Conservation (phyloP, 257 asterid genomes). For the Penstemon davidsonii region DNA sequence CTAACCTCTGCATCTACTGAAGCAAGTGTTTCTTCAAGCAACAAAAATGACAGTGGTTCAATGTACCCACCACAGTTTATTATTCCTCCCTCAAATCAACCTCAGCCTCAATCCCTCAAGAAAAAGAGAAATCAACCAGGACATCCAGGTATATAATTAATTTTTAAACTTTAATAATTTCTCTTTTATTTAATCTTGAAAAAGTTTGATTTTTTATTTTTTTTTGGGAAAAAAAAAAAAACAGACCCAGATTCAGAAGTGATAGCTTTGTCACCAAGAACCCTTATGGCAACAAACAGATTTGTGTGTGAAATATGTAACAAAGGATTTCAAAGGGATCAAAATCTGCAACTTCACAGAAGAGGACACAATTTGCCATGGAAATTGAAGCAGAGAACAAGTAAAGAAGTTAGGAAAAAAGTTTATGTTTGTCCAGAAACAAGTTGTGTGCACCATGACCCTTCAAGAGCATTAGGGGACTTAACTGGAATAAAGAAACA, state of each 20-base stretch:
- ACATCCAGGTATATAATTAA: slow-evolving; percentile 64
- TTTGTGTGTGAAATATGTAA: slow-evolving; percentile 85
- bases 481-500: slow-evolving; percentile 94
- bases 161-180: too few species aligned
- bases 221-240: background rate
- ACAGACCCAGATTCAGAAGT: slow-evolving; percentile 97
- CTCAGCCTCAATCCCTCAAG: slow-evolving; percentile 48
- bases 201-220: background rate
- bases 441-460: slow-evolving; percentile 81
- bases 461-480: slow-evolving; percentile 92
- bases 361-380: slow-evolving; percentile 97
- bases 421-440: slow-evolving; percentile 91
- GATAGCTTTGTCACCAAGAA: slow-evolving; percentile 77
- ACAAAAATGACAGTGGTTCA: slow-evolving; percentile 39
- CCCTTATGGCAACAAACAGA: slow-evolving; percentile 84
- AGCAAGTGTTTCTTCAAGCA: slow-evolving; percentile 74
- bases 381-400: slow-evolving; percentile 87
- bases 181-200: too few species aligned
- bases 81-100: slow-evolving; percentile 33
- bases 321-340: slow-evolving; percentile 95
- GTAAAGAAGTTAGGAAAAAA: slow-evolving; percentile 60
- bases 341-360: slow-evolving; percentile 86
- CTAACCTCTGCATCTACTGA: slow-evolving; percentile 84
- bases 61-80: slow-evolving; percentile 34
- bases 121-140: slow-evolving; percentile 90